Conservation (phyloP, 352 stramenopile species). For the Phytophthora hibernalis region DNA sequence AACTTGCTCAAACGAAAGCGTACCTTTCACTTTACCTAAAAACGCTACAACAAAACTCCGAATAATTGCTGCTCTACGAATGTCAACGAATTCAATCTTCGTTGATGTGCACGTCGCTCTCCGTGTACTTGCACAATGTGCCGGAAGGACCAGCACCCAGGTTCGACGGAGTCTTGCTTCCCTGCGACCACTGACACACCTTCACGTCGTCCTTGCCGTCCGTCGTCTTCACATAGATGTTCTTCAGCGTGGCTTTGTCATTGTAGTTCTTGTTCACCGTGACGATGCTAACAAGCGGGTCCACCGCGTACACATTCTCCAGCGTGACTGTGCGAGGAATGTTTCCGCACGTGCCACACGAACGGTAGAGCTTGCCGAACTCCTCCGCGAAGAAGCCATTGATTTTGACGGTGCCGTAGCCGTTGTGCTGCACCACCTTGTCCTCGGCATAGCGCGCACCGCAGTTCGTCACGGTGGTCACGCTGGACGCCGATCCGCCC, state of each 20-base stretch:
- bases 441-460: slow-evolving; percentile 42
- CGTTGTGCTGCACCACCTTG: slow-evolving; percentile 35
- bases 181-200: slow-evolving; percentile 39
- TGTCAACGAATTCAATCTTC: slow-evolving; percentile 15
- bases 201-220: slow-evolving; percentile 18
- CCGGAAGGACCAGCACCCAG: slow-evolving; percentile 37
- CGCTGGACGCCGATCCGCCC: slow-evolving; percentile 17
- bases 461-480: slow-evolving; percentile 34
- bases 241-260: slow-evolving; percentile 41
- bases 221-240: slow-evolving; percentile 44
- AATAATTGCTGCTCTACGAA: not conserved
- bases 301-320: slow-evolving; percentile 37
- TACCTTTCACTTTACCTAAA: too few species aligned
- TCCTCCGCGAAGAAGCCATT: slow-evolving; percentile 13
- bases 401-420: slow-evolving; percentile 4
- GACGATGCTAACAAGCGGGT: slow-evolving; percentile 41
- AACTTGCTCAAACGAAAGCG: too few species aligned
- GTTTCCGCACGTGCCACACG: slow-evolving; percentile 27
- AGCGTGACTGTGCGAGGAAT: slow-evolving; percentile 39
- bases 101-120: slow-evolving; percentile 38
- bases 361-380: slow-evolving; percentile 29
- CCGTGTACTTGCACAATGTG: slow-evolving; percentile 26
- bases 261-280: slow-evolving; percentile 50
- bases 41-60: too few species aligned
- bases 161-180: slow-evolving; percentile 23